Conservation (phyloP, 495 filamentous ascomycete genomes). For the Penicillium dipodomyicola region DNA sequence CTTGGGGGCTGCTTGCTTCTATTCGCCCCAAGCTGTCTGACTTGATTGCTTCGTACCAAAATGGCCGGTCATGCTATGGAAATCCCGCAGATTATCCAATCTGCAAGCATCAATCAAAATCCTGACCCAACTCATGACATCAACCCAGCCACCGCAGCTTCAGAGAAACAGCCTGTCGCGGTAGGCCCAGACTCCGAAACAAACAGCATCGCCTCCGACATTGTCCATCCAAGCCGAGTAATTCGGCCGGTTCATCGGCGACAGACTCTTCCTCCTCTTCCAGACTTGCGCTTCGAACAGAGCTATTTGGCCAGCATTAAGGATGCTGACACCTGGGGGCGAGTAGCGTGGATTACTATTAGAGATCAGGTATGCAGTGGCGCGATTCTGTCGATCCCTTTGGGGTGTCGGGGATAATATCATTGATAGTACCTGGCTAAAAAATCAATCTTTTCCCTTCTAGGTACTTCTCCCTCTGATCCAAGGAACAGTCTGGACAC, state of each 20-base stretch:
- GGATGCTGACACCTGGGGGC: constrained; percentile 70
- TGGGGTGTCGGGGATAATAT: neutral
- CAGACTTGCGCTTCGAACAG: constrained; percentile 95
- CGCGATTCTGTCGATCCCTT: neutral
- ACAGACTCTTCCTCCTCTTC: constrained; percentile 72
- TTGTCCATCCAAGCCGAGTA: constrained; percentile 52
- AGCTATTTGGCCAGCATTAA: constrained; percentile 87
- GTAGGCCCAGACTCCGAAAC: constrained; percentile 51
- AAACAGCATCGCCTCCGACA: constrained; percentile 43
- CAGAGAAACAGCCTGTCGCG: constrained; percentile 48
- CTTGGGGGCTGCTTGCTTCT: constrained; percentile 1
- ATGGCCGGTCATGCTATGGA: constrained; percentile 53
- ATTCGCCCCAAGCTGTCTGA: neutral
- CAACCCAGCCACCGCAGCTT: constrained; percentile 73
- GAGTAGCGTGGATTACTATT: constrained; percentile 77
- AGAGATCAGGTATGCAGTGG: constrained; percentile 72
- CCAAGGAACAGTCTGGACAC: constrained; percentile 80
- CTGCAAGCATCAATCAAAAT: constrained; percentile 66
- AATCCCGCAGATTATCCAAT: constrained; percentile 73
- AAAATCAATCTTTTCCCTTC: constrained; percentile 1
- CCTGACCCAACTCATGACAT: constrained; percentile 73
- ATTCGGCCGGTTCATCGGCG: constrained; percentile 53
- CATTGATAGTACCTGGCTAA: constrained; percentile 1
- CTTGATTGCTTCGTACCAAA: constrained; percentile 2
- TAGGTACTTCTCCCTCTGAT: constrained; percentile 79